Evolutionary conservation across 192 early-diverging fungal genomes (phyloP), one percentile per base, ranked within the genome.

Genomic region (Geranomyces michiganensis): DNA sequence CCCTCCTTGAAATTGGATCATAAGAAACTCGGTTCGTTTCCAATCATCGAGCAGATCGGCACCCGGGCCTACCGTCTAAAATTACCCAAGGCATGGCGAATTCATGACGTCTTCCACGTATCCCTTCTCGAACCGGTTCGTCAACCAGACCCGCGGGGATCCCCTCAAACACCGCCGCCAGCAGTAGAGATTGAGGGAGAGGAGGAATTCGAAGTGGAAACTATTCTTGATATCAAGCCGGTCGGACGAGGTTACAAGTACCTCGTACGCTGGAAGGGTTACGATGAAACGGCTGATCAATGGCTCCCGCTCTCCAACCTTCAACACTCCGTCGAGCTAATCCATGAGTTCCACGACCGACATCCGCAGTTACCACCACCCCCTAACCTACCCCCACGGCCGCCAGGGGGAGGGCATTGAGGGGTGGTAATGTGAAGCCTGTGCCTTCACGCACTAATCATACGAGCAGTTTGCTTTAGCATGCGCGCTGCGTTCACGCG

Each of bases 61-160:
- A 27, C 58, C 15, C 22, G 19, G 4, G 58, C 58, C 5, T 60
- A 60, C 26, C 17, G 45, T 6, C 62, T 65, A n/a, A 43, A 65
- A 22, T 65, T 45, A 4, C 62, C 62, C 6, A 17, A 27, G 15
- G n/a, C 10, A 27, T 65, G n/a, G 31, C 4, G 29, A 15, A 21
- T 65, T 8, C 36, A 65, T 41, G 17, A 43, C 41, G 62, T 65
- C 33, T 65, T 65, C 45, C 62, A 45, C 30, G 45, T 47, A 31
- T 65, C 36, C 1, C 62, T 65, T 41, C 62, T 65, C 45, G 43
- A 47, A 10, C 62, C 62, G 6, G 19, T 21, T 1, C 43, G 5
- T 31, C 7, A 65, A 12, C 32, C 4, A 6, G 31, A 19, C 22
- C 32, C 12, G 44, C 19, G 7, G 15, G 4, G 6, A 9, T 4